A percentile compares a stretch with the other conserved stretches of the same genome.
phyloP scores from a whole-genome alignment of 148 eudicot species.

The Camellia japonica region DNA sequence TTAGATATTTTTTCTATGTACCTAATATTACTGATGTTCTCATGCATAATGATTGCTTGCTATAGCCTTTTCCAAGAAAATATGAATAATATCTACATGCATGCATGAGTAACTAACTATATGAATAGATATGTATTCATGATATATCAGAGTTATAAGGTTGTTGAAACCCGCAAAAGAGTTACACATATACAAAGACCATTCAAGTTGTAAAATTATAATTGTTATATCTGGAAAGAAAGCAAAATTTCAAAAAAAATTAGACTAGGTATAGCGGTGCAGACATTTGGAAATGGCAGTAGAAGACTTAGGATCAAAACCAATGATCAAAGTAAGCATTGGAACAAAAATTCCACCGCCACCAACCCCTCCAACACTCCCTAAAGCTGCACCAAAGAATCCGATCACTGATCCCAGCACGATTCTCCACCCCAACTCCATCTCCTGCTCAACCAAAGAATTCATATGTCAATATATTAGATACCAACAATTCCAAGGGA shows the following conservation, averaged over 20 bases:
- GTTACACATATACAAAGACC: no score
- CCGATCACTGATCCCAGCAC: conserved; percentile 48
- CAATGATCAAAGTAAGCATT: conserved; percentile 58
- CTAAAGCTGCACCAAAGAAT: conserved; percentile 61
- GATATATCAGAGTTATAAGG: no score
- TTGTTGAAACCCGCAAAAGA: background rate
- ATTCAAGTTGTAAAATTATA: background rate
- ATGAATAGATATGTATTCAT: background rate
- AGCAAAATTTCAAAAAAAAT: background rate
- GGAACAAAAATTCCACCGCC: conserved; percentile 68
- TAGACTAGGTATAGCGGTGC: background rate
- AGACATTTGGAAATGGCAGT: conserved; percentile 72
- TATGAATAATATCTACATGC: background rate
- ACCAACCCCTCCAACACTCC: conserved; percentile 65
- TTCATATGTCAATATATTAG: background rate
- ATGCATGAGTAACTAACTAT: background rate
- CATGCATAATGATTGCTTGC: background rate
- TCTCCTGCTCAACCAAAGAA: conserved; percentile 31
- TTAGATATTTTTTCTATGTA: no score
- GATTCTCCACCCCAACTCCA: conserved; percentile 55
- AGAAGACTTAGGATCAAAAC: conserved; percentile 63
- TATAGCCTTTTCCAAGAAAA: background rate
- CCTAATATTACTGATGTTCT: background rate
- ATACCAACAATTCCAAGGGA: no score
- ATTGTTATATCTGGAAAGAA: background rate